Evolutionary conservation across 495 filamentous ascomycete species (phyloP).

Genomic region (Penicilliopsis zonata): DNA sequence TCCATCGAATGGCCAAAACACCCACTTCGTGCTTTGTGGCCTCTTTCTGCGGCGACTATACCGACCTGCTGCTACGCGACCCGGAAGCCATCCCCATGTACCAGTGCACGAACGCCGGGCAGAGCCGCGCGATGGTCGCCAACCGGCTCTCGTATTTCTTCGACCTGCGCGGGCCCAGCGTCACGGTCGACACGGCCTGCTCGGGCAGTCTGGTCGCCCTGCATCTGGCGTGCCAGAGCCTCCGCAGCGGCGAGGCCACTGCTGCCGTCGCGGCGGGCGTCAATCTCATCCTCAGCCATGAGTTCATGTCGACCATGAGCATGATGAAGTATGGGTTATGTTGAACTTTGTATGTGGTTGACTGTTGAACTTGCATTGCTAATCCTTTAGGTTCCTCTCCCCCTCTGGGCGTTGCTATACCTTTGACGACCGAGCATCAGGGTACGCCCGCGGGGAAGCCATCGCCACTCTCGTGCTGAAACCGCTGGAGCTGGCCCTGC

Average conservation of each 20-base stretch:
- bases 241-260: conserved; percentile 31
- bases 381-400: conserved; percentile 4
- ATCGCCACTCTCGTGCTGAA: conserved; percentile 23
- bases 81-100: conserved; percentile 18
- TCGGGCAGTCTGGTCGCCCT: conserved; percentile 38
- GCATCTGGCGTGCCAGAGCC: conserved; percentile 34
- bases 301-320: conserved; percentile 4
- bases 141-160: conserved; percentile 36
- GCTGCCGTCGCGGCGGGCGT: conserved; percentile 29
- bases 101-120: conserved; percentile 18
- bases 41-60: conserved; percentile 18
- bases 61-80: conserved; percentile 17
- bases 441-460: conserved; percentile 35
- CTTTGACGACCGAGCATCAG: conserved; percentile 27
- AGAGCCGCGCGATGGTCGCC: conserved; percentile 27
- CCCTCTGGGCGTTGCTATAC: conserved; percentile 21
- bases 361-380: too few relatives aligned
- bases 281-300: conserved; percentile 23
- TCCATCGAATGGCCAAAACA: conserved; percentile 26
- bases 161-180: conserved; percentile 27
- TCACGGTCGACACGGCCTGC: conserved; percentile 39
- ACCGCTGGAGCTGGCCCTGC: conserved; percentile 12
- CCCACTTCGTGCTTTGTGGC: conserved; percentile 39
- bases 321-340: conserved; percentile 2
- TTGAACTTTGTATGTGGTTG: too few relatives aligned